Percentiles rank a stretch among this genome's conserved stretches.
Evolutionary conservation across 306 rosid species (phyloP).

Genomic region (Vigna nakashimae): DNA sequence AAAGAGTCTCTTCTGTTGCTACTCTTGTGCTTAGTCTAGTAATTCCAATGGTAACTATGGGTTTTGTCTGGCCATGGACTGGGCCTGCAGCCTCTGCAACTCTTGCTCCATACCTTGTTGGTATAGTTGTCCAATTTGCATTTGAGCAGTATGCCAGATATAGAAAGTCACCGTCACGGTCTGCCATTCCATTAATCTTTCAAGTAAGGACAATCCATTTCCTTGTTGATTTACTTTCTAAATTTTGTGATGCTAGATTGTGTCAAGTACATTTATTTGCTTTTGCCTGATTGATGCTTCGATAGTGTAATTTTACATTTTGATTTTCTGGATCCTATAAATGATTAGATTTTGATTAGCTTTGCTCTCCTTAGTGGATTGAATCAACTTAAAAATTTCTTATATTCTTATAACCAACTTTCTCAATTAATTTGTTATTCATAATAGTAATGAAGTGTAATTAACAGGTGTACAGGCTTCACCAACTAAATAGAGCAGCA

Average conservation of each 20-base stretch:
- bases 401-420: background rate
- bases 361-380: conserved; percentile 19
- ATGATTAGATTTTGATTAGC: background rate
- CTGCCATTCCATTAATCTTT: conserved; percentile 94
- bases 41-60: conserved; percentile 99
- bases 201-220: conserved; percentile 63
- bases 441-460: conserved; percentile 24
- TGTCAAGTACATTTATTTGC: background rate
- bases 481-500: conserved; percentile 96
- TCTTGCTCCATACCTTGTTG: conserved; percentile 95
- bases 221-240: conserved; percentile 3
- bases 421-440: conserved; percentile 22
- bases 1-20: conserved; percentile 79
- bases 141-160: conserved; percentile 94
- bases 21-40: conserved; percentile 87
- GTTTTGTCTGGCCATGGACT: conserved; percentile 99
- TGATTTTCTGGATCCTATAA: background rate
- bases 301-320: conserved; percentile 25
- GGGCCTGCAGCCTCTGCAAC: conserved; percentile 99
- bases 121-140: conserved; percentile 95
- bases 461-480: conserved; percentile 89
- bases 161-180: conserved; percentile 83
- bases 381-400: conserved; percentile 26
- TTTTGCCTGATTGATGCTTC: conserved; percentile 27
- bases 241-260: conserved; percentile 6